Base-by-base conservation (phyloP, 2,329 filamentous ascomycete genomes). In the Acephala macrosclerotiorum region DNA sequence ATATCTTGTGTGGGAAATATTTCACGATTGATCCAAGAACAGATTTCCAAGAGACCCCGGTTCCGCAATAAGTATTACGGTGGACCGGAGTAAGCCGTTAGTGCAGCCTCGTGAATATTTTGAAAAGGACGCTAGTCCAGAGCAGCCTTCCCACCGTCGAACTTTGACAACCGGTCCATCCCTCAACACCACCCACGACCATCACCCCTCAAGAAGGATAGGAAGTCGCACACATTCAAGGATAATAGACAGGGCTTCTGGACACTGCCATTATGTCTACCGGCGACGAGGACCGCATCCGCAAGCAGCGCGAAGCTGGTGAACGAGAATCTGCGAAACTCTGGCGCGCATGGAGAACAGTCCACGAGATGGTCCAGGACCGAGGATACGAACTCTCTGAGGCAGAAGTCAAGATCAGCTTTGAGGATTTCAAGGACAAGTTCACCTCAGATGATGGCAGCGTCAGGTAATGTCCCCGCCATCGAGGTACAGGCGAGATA, bases 281-380 rank as follows among this genome's bases (percentile, higher is more conserved):
- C 42, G 74, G 76, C 42, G 74, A 76, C 35, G 74, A 76, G 59
- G 74, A 76, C 64, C 71, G 71, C 18, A 57, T 61, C 29, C 71
- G 69, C 56, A 75, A 74, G 71, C 68, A 71, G 63, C 68, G 70
- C 33, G 75, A 76, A 67, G 74, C 77, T 59, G 76, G 77, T 20
- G 76, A 80, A 53, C 74, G 79, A 66, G 81, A 83, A 70, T 70
- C 77, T 29, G 85, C 87, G 70, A 89, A 92, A 77, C 88, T 97
- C 73, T 99, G 96, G 95, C 92, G 95, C 79, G 93, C 94, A 74
- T 96, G 93, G 88, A 89, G 89, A 80, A 99, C 96, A 9, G 89
- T 94, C 58, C 93, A 97, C 80, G 93, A 99, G 85, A 97, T 99
- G 95, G 91, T 96, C 73, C 85, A 87, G 68, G 96, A 98, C 79